These are phyloP conservation scores for Ammopiptanthus mongolicus DNA, from an alignment of 306 rosid genomes.

Conservation along the genomic window DNA sequence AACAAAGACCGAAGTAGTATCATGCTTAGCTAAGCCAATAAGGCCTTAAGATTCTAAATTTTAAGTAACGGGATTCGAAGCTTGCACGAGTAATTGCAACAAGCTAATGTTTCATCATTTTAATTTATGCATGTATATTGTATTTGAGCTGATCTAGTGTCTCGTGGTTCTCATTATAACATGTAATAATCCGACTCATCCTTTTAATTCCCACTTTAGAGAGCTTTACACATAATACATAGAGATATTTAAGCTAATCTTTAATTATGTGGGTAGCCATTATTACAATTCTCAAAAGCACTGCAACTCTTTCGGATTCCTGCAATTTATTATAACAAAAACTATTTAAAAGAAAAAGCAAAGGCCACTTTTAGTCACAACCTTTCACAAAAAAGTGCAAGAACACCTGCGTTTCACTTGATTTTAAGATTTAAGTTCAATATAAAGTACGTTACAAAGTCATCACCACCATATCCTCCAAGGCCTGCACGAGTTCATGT, in stretches of 20 bases:
- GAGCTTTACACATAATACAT: conserved; percentile 52
- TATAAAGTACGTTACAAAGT: conserved; percentile 45
- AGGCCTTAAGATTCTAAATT: too few species aligned
- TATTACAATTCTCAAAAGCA: conserved; percentile 75
- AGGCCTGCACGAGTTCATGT: conserved; percentile 55
- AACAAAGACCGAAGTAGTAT: too few species aligned
- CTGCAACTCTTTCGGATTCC: conserved; percentile 51
- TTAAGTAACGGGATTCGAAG: too few species aligned
- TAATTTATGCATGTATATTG: not conserved
- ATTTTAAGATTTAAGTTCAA: conserved; percentile 46
- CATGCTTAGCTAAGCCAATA: too few species aligned
- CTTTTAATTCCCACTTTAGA: conserved; percentile 35
- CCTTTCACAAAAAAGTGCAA: conserved; percentile 94
- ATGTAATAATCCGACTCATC: conserved; percentile 49
- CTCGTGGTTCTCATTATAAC: conserved; percentile 38
- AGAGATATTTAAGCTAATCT: conserved; percentile 41
- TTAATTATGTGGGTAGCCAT: conserved; percentile 43
- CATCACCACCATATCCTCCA: conserved; percentile 40
- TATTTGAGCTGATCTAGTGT: conserved; percentile 12
- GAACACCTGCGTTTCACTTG: conserved; percentile 48
- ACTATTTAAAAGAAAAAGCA: conserved; percentile 23
- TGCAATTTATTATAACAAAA: conserved; percentile 44
- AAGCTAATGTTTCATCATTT: not conserved
- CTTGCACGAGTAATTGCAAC: not conserved
- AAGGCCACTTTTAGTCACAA: conserved; percentile 26